Evolutionary conservation across 1,139 yeast genomes (phyloP).

Genomic region (Geotrichum restrictum): DNA sequence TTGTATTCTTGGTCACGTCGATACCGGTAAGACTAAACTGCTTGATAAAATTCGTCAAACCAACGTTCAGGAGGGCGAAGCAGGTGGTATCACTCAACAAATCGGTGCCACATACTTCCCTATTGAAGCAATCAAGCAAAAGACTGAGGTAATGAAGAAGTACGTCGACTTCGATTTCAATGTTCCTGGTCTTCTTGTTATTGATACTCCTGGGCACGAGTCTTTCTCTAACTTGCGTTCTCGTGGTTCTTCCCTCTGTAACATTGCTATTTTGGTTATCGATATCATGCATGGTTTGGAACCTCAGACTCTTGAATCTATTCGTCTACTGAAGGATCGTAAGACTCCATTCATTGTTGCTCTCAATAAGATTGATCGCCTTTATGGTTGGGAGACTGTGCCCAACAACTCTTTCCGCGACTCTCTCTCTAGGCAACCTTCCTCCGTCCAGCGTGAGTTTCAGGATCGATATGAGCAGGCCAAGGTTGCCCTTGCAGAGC

Average conservation of each 20-base stretch:
- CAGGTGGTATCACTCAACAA: slow-evolving; percentile 99
- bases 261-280: slow-evolving; percentile 95
- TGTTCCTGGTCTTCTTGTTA: slow-evolving; percentile 93
- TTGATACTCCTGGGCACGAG: slow-evolving; percentile 99
- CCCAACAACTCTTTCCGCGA: slow-evolving; percentile 96
- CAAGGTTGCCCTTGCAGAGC: slow-evolving; percentile 90
- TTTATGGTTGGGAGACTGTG: slow-evolving; percentile 85
- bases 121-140: slow-evolving; percentile 83
- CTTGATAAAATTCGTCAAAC: slow-evolving; percentile 97
- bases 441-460: slow-evolving; percentile 87
- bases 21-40: slow-evolving; percentile 96
- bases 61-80: slow-evolving; percentile 99
- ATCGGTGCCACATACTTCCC: slow-evolving; percentile 99
- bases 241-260: slow-evolving; percentile 98
- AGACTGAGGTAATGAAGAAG: slow-evolving; percentile 85
- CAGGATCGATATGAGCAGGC: slow-evolving; percentile 81
- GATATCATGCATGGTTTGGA: slow-evolving; percentile 99
- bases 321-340: slow-evolving; percentile 85
- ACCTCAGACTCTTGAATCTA: slow-evolving; percentile 94
- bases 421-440: slow-evolving; percentile 74
- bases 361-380: slow-evolving; percentile 92
- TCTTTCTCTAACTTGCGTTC: slow-evolving; percentile 95
- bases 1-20: slow-evolving; percentile 98
- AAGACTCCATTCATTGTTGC: slow-evolving; percentile 98
- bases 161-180: slow-evolving; percentile 78